phyloP scores from a whole-genome alignment of 306 rosid species.

The Citrullus mucosospermus region DNA sequence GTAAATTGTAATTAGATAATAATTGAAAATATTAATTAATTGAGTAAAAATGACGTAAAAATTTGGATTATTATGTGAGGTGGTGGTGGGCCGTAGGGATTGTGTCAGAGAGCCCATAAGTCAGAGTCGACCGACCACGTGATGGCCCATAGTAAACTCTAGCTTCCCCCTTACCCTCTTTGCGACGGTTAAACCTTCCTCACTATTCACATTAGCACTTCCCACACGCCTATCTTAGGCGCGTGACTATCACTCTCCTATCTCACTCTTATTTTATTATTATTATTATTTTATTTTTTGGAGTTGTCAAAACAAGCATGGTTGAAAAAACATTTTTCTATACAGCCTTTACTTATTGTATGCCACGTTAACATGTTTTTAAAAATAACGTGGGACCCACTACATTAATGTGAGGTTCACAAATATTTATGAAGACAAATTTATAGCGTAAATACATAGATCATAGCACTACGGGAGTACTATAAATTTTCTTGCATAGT shows the following conservation, averaged over 20 bases:
- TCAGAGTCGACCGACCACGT: conserved; percentile 4
- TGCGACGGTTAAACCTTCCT: not conserved
- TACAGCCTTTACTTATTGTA: too few relatives aligned
- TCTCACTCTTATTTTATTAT: too few relatives aligned
- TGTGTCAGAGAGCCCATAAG: not conserved
- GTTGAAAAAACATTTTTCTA: too few relatives aligned
- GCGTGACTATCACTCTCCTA: not conserved
- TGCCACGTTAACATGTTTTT: too few relatives aligned
- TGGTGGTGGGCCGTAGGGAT: not conserved
- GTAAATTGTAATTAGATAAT: not conserved
- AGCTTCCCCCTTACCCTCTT: not conserved
- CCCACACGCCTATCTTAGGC: not conserved
- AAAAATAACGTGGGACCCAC: too few relatives aligned
- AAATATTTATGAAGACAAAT: too few relatives aligned
- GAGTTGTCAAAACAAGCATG: too few relatives aligned
- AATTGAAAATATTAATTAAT: not conserved
- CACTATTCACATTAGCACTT: not conserved
- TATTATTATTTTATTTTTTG: too few relatives aligned
- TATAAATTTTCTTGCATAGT: too few relatives aligned
- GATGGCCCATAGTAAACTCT: not conserved
- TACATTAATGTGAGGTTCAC: too few relatives aligned
- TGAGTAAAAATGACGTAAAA: not conserved
- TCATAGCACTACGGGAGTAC: too few relatives aligned
- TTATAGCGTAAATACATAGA: too few relatives aligned
- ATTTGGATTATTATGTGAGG: not conserved